Percentiles rank a stretch among this genome's conserved stretches.
Conservation (phyloP, 176 grass and related monocot genomes). For the Avena sativa region DNA sequence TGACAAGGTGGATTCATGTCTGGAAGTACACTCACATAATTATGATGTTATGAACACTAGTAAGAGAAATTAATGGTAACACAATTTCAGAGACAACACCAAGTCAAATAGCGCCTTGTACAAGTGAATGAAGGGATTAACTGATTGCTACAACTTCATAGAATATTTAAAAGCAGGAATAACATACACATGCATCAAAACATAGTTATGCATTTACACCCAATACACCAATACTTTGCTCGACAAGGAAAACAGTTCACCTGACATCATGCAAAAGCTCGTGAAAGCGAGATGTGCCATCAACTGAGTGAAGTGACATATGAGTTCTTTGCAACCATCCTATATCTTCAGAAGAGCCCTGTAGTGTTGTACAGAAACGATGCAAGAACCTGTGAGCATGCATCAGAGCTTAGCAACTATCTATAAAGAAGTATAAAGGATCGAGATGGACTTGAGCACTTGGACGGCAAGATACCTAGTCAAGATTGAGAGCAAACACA, state of each 20-base stretch:
- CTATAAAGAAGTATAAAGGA: background rate
- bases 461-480: background rate
- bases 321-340: constrained; percentile 84
- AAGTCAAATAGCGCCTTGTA: background rate
- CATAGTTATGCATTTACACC: background rate
- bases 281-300: constrained; percentile 70
- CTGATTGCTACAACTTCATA: background rate
- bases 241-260: constrained; percentile 36
- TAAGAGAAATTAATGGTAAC: background rate
- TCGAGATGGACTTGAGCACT: background rate
- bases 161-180: background rate
- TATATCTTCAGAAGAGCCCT: constrained; percentile 81
- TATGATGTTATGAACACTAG: background rate
- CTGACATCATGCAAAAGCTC: constrained; percentile 77
- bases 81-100: background rate
- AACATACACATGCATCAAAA: background rate
- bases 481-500: background rate
- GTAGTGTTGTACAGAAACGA: constrained; percentile 74
- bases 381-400: constrained; percentile 60
- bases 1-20: background rate
- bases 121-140: background rate
- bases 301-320: constrained; percentile 52
- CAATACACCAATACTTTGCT: background rate
- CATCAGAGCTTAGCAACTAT: constrained; percentile 15
- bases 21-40: background rate